phyloP scores from a whole-genome alignment of 148 eudicot genomes.

The Camellia sinensis region DNA sequence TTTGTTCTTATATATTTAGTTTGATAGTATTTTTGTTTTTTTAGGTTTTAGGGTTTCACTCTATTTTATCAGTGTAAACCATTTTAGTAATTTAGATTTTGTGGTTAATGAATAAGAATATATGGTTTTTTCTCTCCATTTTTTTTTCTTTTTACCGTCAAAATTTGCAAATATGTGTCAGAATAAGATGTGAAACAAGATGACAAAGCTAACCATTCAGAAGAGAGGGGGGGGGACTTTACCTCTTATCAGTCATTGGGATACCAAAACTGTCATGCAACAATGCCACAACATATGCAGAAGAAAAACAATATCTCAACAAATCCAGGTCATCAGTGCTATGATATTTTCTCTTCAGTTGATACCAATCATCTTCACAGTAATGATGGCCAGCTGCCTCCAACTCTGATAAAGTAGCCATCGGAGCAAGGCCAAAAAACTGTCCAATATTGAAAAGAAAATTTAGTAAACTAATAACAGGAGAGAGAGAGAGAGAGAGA shows the following conservation, averaged over 20 bases:
- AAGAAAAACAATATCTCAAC: slow-evolving; percentile 38
- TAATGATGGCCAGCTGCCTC: slow-evolving; percentile 36
- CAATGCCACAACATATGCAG: slow-evolving; percentile 35
- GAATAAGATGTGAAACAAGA: neutral
- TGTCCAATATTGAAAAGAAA: slow-evolving; percentile 15
- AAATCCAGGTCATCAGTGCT: slow-evolving; percentile 33
- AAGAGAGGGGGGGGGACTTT: neutral
- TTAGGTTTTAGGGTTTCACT: too few relatives aligned
- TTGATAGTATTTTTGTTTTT: too few relatives aligned
- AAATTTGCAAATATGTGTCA: neutral
- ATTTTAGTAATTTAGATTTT: too few relatives aligned
- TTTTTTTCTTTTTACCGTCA: too few relatives aligned
- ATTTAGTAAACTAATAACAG: neutral
- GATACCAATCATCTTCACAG: slow-evolving; percentile 41
- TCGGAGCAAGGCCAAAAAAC: slow-evolving; percentile 35
- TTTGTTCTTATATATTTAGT: too few relatives aligned
- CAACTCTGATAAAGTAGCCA: slow-evolving; percentile 34
- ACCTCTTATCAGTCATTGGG: slow-evolving; percentile 38
- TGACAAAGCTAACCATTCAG: neutral
- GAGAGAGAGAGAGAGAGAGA: neutral
- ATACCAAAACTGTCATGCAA: slow-evolving; percentile 33
- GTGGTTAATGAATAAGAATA: neutral
- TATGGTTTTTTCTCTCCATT: too few relatives aligned
- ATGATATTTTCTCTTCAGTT: slow-evolving; percentile 23
- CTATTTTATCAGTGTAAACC: too few relatives aligned